Base-by-base conservation (phyloP, 768 basidiomycete species). In the Phlebiopsis flavidoalba region DNA sequence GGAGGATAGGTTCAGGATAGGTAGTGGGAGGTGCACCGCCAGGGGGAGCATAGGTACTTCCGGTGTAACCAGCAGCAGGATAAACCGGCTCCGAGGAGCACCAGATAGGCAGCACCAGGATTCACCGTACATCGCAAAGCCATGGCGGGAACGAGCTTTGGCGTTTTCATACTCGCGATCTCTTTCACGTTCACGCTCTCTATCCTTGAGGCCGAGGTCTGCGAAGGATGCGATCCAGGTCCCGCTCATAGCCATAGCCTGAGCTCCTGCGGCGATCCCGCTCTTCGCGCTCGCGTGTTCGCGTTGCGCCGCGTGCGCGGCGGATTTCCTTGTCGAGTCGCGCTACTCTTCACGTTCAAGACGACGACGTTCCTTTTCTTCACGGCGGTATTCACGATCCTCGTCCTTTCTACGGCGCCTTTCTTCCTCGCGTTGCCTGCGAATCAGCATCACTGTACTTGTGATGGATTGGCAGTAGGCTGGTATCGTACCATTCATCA, bases 321-420 rank as follows among this genome's bases (percentile, higher is more conserved):
- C 63, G 51, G 54, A 64, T 51, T 36, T 64, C 63, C 35, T 26
- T 36, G 3, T 59, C 62, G 5, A 53, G 33, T 6, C 52, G 49
- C n/a, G 66, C 67, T 62, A n/a, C n/a, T 66, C 69, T 37, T 64
- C 65, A 33, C 64, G 63, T 36, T 69, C 67, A 36, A 64, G 67
- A 22, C 65, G 65, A 37, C 66, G 65, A 64, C 81, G 71, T 19
- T 77, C 79, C 49, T 70, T 75, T 26, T 79, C 78, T 55, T 75
- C 68, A 24, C 77, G 74, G 21, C 54, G 58, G 5, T 48, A 22
- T 8, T 60, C 62, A 17, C 59, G 60, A 24, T 65, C 67, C 70
- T 79, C 76, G 63, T 85, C 84, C 60, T 80, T 78, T 60, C 81
- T 81, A 53, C 83, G 84, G 36, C 81, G 80, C 60, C 74, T 73